These are phyloP conservation scores for Phytophthora sp. DNA, from an alignment of 352 stramenopile species.

Conservation along the genomic window DNA sequence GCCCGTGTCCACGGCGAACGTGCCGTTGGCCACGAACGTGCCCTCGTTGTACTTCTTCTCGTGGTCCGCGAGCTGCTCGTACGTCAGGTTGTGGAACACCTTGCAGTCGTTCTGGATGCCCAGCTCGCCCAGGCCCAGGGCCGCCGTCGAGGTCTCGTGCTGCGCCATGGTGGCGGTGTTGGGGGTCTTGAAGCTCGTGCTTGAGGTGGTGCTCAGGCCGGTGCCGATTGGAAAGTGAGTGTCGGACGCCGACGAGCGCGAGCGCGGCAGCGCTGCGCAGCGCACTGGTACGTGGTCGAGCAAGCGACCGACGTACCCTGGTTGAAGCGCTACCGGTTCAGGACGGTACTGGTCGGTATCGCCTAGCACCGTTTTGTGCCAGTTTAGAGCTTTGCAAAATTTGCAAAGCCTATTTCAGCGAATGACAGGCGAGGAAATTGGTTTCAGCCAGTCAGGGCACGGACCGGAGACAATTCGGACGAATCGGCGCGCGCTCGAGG, in stretches of 20 bases:
- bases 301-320: background rate
- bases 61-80: conserved; percentile 95
- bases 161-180: conserved; percentile 35
- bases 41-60: conserved; percentile 95
- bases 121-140: conserved; percentile 70
- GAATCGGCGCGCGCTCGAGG: no score
- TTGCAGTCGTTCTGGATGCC: conserved; percentile 47
- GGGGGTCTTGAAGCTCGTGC: conserved; percentile 4
- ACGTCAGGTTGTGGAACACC: conserved; percentile 97
- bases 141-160: conserved; percentile 67
- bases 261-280: no score
- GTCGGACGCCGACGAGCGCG: no score
- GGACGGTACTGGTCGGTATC: no score
- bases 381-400: no score
- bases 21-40: conserved; percentile 89
- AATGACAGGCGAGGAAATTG: no score
- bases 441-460: no score
- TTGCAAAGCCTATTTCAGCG: no score
- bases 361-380: no score
- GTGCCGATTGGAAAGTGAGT: background rate
- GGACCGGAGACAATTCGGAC: no score
- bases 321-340: no score
- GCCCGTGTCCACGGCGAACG: conserved; percentile 97
- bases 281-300: background rate
- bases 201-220: conserved; percentile 2